Evolutionary conservation across 192 early-diverging fungal genomes (phyloP), one percentile per base, ranked within the genome.

Genomic region (Podila epigama): DNA sequence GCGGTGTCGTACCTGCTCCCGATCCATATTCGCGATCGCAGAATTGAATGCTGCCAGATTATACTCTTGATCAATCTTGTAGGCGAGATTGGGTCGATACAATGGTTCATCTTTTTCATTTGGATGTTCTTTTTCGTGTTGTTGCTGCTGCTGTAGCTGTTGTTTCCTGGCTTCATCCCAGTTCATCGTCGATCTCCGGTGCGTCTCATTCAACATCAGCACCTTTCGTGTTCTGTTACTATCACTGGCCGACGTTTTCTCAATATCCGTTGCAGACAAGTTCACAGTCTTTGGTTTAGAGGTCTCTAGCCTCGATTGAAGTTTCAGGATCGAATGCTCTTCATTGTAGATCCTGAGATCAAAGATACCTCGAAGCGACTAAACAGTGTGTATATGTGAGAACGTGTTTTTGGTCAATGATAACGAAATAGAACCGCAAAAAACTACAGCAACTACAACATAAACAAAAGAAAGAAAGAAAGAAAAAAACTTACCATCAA

Each of bases 351-450:
- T 78, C 6, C 75, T 62, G 40, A 88, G 59, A 52, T 79, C 70
- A 51, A 88, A 88, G 13, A 80, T 64, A 10, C 85, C 87, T n/a
- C 69, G 34, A 27, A 88, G 56, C 80, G 81, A 82, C 85, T 87
- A 64, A 48, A n/a, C n/a, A n/a, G n/a, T n/a, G n/a, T 39, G 5
- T 22, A 18, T 18, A 20, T 25, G 37, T 16, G 40, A 18, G 15
- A 3, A 1, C 16, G 41, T 22, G 20, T 13, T 33, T 36, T 25
- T 22, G 25, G 10, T 18, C 20, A 58, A 25, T n/a, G 13, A 16
- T n/a, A n/a, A n/a, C n/a, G n/a, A n/a, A n/a, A n/a, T n/a, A n/a
- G n/a, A n/a, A n/a, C n/a, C n/a, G n/a, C n/a, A n/a, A n/a, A n/a
- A n/a, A n/a, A n/a, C n/a, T n/a, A n/a, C n/a, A n/a, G n/a, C n/a